phyloP scores from a whole-genome alignment of 352 stramenopile species.

The Globisporangium spiculum region DNA sequence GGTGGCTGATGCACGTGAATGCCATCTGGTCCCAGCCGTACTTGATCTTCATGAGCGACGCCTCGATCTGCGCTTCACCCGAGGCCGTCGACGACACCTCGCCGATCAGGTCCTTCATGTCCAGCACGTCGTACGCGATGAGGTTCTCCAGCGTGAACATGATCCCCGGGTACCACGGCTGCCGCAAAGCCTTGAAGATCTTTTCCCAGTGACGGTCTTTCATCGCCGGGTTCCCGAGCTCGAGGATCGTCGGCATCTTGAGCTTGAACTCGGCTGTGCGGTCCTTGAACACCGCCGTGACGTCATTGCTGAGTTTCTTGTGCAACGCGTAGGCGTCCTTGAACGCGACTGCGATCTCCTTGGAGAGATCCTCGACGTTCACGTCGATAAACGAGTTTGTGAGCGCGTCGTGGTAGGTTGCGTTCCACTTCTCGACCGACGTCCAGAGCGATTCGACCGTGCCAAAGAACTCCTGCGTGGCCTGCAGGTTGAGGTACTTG shows the following conservation, averaged over 20 bases:
- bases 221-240: conserved; percentile 90
- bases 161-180: conserved; percentile 88
- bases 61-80: conserved; percentile 89
- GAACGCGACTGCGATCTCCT: conserved; percentile 84
- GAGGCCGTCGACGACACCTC: conserved; percentile 86
- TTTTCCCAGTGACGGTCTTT: conserved; percentile 95
- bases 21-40: conserved; percentile 85
- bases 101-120: conserved; percentile 85
- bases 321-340: conserved; percentile 89
- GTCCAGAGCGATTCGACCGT: conserved; percentile 86
- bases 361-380: conserved; percentile 86
- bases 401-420: conserved; percentile 70
- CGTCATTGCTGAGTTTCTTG: conserved; percentile 91
- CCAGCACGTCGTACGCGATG: conserved; percentile 81
- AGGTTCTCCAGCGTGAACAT: conserved; percentile 89
- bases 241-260: conserved; percentile 89
- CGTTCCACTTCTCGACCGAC: conserved; percentile 86
- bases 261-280: conserved; percentile 88
- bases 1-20: conserved; percentile 83
- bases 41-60: conserved; percentile 87
- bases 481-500: conserved; percentile 89
- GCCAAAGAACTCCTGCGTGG: conserved; percentile 83
- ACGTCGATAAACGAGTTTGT: conserved; percentile 85
- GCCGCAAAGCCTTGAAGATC: conserved; percentile 89
- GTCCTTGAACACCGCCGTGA: conserved; percentile 86